Evolutionary conservation across 805 yeast genomes (phyloP), one percentile per base, ranked within the genome.

Genomic region (Maudiozyma saulgeensis): DNA sequence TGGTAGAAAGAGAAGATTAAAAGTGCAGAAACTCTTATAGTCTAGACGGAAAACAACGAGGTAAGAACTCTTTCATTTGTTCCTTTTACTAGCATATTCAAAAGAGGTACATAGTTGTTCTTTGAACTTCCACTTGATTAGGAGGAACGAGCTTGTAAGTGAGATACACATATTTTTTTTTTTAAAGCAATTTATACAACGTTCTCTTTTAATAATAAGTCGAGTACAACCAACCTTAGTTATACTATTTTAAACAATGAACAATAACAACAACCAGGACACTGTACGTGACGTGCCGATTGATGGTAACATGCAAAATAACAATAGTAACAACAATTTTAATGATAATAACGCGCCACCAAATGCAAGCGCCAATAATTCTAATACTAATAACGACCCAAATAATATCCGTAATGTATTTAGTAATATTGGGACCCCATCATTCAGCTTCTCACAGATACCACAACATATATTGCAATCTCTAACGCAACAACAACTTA

Each of bases 361-460:
- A 11, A 39, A 28, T 12, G 21, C 13, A 18, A 13, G 4, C 3
- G 4, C 19, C 21, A 40, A 28, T 16, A 41, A 25, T 21, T 21
- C 23, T 21, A 32, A 28, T n/a, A 46, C 34, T 32, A 38, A 31
- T 19, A 37, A 18, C 6, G 47, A 43, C n/a, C 41, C 21, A 4
- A 49, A 45, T 31, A 42, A 19, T 18, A 35, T 45, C 12, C 37
- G 51, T 15, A 49, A 47, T 16, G 48, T 46, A 11, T 62, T 64
- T 28, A 61, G 62, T 42, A 62, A 61, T 41, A 60, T 66, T 31
- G 69, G 69, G 16, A 66, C 68, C 3, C 67, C 68, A 15, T 53
- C 64, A 6, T 66, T 66, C 44, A 63, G 55, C 46, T 55, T 66
- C 32, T 57, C 66, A 5, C 68, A 65, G 45, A 59, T 65, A 37